These are phyloP conservation scores for Gypsophila paniculata DNA, from an alignment of 179 eudicot species.

Conservation along the genomic window DNA sequence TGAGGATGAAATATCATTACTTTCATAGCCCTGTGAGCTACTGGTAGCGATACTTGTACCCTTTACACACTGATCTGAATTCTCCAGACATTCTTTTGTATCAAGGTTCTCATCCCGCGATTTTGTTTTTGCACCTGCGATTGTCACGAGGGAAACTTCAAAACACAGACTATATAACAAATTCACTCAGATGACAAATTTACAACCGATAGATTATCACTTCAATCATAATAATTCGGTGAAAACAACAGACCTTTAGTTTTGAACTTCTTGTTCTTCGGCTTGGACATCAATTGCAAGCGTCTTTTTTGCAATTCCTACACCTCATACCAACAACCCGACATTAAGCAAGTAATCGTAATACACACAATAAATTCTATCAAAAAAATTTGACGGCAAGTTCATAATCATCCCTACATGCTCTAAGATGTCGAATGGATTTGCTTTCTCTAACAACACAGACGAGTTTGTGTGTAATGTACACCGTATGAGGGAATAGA, in stretches of 20 bases:
- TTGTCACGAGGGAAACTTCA: not conserved
- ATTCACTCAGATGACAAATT: too few relatives aligned
- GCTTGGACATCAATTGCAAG: conserved; percentile 30
- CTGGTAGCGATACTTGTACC: conserved; percentile 10
- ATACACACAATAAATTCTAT: not conserved
- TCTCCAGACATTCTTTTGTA: conserved; percentile 17
- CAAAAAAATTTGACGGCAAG: not conserved
- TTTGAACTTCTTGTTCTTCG: conserved; percentile 31
- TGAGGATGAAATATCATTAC: conserved; percentile 11
- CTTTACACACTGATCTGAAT: conserved; percentile 14
- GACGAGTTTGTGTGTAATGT: too few relatives aligned
- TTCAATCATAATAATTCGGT: not conserved
- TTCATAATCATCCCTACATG: not conserved
- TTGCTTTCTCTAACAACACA: not conserved
- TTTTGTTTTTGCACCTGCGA: conserved; percentile 20
- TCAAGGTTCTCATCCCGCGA: conserved; percentile 8
- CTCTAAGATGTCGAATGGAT: not conserved
- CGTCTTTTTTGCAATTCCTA: conserved; percentile 43
- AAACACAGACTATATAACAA: not conserved
- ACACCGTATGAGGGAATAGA: too few relatives aligned
- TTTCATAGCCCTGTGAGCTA: conserved; percentile 6
- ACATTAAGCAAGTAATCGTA: not conserved
- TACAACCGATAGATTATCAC: too few relatives aligned
- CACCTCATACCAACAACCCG: conserved; percentile 1
- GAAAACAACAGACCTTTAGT: conserved; percentile 23